Conservation (phyloP, 192 early-diverging fungal genomes). For the Mortierella claussenii region DNA sequence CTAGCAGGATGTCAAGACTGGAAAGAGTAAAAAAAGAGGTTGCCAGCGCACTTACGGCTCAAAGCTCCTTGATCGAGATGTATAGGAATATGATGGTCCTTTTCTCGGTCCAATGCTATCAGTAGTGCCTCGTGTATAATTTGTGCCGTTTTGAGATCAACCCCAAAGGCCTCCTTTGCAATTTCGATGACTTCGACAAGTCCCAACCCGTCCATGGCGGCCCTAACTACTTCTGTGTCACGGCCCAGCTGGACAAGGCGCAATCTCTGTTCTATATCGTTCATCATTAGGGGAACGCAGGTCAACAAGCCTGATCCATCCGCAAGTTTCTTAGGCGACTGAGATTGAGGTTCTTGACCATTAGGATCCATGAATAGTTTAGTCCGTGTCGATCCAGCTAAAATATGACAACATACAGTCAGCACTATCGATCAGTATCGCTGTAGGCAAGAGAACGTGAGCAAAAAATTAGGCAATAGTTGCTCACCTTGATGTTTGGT, state of each 20-base stretch:
- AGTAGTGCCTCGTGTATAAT: conserved; percentile 19
- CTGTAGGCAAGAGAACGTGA: too few species aligned
- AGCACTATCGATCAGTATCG: too few species aligned
- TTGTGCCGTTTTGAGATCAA: conserved; percentile 24
- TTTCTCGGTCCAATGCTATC: conserved; percentile 11
- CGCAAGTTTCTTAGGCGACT: conserved; percentile 18
- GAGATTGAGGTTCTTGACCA: not conserved
- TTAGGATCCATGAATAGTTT: conserved; percentile 18
- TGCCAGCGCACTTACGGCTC: conserved; percentile 8
- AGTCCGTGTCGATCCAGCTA: conserved; percentile 38
- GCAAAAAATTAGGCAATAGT: too few species aligned
- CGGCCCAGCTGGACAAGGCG: conserved; percentile 5
- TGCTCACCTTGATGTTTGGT: too few species aligned
- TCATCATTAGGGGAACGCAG: conserved; percentile 2
- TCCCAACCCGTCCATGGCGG: conserved; percentile 26
- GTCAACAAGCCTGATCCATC: conserved; percentile 14
- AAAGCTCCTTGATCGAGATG: conserved; percentile 6
- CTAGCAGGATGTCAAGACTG: too few species aligned
- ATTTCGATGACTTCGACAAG: conserved; percentile 26
- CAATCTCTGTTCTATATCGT: conserved; percentile 12
- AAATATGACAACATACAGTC: too few species aligned
- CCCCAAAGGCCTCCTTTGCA: conserved; percentile 26
- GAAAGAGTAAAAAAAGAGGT: too few species aligned
- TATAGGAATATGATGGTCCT: conserved; percentile 10
- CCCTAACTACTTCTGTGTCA: conserved; percentile 15